Evolutionary conservation across 441 rosid species (phyloP), one percentile per base, ranked within the genome.

Genomic region (Jatropha multifida): DNA sequence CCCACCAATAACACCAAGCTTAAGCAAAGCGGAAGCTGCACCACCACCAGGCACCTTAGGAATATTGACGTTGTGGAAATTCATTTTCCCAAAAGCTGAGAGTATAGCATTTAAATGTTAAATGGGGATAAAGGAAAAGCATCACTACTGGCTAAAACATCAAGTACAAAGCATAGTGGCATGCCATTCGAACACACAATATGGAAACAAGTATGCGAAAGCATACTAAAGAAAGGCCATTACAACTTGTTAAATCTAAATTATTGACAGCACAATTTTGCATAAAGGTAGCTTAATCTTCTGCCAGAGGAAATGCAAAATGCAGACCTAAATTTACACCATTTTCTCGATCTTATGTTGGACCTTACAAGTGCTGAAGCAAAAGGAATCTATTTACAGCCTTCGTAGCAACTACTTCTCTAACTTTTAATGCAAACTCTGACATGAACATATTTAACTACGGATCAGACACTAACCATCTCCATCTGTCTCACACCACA

Each of bases 41-140:
- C 94, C 97, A 61, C 90, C 88, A 14, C 95, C 90, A 2, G 97
- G 94, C 75, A 91, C 78, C 81, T 89, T 93, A 12, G 98, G 98
- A 54, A 87, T 87, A 76, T 87, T 90, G 60, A 90, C 84, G 73
- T 91, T 91, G 69, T 88, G 89, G 82, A 93, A 75, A 82, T 89
- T 90, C 98, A 91, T 91, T 74, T 83, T 78, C 69, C 75, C 78
- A 64, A 20, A 71, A n/a, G 20, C 68, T 62, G 46, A 4, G 52
- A 1, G 73, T 17, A 26, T 48, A 72, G n/a, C 54, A 54, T 54
- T 48, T 27, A 32, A 17, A 20, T 32, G 20, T 51, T 20, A 64
- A 52, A 4, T 44, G 2, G 20, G 26, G 23, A 14, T 26, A 4
- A 74, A 40, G 38, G 9, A n/a, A 12, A 65, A 65, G 14, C 7